Evolutionary conservation across 768 basidiomycete genomes (phyloP), one percentile per base, ranked within the genome.

Genomic region (Podaxis sp.): DNA sequence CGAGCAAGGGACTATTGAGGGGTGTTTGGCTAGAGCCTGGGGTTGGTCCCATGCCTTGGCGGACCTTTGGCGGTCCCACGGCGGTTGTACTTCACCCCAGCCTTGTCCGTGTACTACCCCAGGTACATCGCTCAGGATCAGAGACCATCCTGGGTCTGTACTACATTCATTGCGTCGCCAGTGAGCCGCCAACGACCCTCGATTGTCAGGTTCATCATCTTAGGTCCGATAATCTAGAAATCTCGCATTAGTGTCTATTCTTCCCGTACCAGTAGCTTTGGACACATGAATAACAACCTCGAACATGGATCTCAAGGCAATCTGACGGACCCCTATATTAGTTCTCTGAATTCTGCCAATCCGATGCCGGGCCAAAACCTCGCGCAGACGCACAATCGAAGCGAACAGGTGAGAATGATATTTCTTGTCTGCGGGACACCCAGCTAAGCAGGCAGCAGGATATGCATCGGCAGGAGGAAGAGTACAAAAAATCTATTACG

Each of bases 401-500:
- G 28, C 30, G 36, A 55, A 36, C 61, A 62, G 61, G 61, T 62
- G 52, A 48, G 48, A 8, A 38, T 30, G 36, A 52, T 51, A 11
- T n/a, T 26, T 42, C 5, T 55, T 69, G 71, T 36, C 28, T 52
- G 9, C n/a, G 12, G 13, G 19, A 24, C 24, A 28, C 49, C 17
- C 28, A n/a, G 40, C 59, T 53, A 36, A 62, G 36, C 8, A 5
- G 15, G 3, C 42, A 24, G 46, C 30, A 77, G 74, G 76, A 78
- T 55, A 77, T 79, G 68, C 75, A 77, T 62, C 71, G 75, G 49
- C 79, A 80, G 48, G 66, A 79, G 39, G 78, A 79, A 33, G 80
- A 79, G 51, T 80, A 77, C 60, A 79, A 76, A 54, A 81, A 85
- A 38, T 84, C 87, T 4, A 80, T 88, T 8, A 88, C 86, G 1